Evolutionary conservation across 2,329 filamentous ascomycete genomes (phyloP), one percentile per base, ranked within the genome.

Genomic region (Scedosporium apiospermum): DNA sequence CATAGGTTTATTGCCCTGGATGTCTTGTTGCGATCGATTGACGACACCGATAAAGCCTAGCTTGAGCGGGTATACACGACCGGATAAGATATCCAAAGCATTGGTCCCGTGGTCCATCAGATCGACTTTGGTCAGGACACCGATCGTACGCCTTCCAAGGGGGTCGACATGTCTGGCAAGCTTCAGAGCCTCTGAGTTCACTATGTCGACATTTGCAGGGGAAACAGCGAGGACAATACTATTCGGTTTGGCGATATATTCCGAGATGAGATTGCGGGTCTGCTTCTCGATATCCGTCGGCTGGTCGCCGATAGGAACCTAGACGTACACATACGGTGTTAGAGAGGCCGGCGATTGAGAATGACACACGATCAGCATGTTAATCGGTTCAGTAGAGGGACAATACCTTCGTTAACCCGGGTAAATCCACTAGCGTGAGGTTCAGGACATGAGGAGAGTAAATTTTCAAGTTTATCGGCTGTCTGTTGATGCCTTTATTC

Each of bases 61-160:
- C 77, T 98, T 99, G 69, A 99, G 75, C 7, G 95, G 95, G 74
- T 99, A 99, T 3, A 99, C 95, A 27, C 95, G 88, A 3, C 95
- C 95, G 6, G 93, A 96, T n/a, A 99, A 82, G 68, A 99, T 99
- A 71, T 99, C 95, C 68, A 99, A 82, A 16, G 95, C 95, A 71
- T 99, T 98, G 63, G 95, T 99, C 66, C 95, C 95, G 71, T 99
- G 93, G 71, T 99, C 95, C 95, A 99, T 99, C 63, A 99, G 80
- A 73, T 99, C 95, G 66, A 99, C 81, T 78, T 99, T 99, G 65
- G 95, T 98, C 64, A 99, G 82, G 63, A 99, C 93, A 71, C 95
- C 95, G 71, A 99, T 98, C 21, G 95, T 99, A 73, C 95, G 86
- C 75, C 91, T 87, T 66, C 95, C 95, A 75, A 96, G 88, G 2